A percentile compares a stretch with the other conserved stretches of the same genome.
Evolutionary conservation across 306 rosid genomes (phyloP).

Genomic region (Vicia sativa): DNA sequence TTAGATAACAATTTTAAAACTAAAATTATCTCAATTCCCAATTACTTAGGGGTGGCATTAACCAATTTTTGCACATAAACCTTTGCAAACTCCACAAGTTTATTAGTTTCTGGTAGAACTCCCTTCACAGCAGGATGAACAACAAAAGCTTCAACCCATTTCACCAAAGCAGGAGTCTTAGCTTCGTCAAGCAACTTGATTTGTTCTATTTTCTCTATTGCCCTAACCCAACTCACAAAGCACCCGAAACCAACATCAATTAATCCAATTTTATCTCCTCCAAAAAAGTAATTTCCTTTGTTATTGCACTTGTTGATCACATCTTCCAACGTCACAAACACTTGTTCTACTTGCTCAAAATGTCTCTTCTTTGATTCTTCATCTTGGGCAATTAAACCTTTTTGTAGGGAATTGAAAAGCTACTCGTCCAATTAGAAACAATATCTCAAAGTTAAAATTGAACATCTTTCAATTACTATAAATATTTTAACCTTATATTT

Average conservation of each 20-base stretch:
- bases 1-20: not conserved
- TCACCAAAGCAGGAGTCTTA: constrained; percentile 42
- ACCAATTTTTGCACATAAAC: not conserved
- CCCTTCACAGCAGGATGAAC: constrained; percentile 49
- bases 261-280: constrained; percentile 56
- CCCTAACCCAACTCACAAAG: constrained; percentile 43
- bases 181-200: constrained; percentile 38
- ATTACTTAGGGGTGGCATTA: constrained; percentile 13
- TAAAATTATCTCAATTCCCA: not conserved
- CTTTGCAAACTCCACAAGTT: constrained; percentile 49
- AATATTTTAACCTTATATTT: too few species aligned
- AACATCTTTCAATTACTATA: too few species aligned
- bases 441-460: too few species aligned
- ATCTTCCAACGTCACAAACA: constrained; percentile 46
- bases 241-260: constrained; percentile 58
- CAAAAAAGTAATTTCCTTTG: constrained; percentile 58
- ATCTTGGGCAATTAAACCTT: constrained; percentile 17
- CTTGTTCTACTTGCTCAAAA: constrained; percentile 38
- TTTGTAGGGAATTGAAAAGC: constrained; percentile 35
- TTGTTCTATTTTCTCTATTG: constrained; percentile 37
- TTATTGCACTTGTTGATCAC: constrained; percentile 37
- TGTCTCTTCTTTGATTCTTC: constrained; percentile 52
- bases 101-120: constrained; percentile 49
- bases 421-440: constrained; percentile 19
- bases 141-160: constrained; percentile 51